A percentile compares a stretch with the other conserved stretches of the same genome.
Evolutionary conservation across 805 yeast genomes (phyloP).

Genomic region (Sugiyamaella marilandica): DNA sequence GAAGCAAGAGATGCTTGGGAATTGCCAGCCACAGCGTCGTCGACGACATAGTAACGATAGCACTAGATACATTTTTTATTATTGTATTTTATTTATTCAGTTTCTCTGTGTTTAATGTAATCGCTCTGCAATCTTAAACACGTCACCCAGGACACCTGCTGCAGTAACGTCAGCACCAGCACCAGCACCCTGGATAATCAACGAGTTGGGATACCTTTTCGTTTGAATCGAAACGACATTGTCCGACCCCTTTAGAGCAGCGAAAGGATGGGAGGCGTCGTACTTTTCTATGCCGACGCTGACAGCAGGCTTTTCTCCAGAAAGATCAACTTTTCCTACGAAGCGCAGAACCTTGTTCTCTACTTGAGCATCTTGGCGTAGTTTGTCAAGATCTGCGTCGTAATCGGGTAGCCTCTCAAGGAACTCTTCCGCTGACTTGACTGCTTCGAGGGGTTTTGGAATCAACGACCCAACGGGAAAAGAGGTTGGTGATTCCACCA

Average conservation of each 20-base stretch:
- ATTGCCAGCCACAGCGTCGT: not conserved
- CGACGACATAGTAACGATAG: not conserved
- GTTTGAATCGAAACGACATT: constrained; percentile 90
- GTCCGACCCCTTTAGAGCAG: constrained; percentile 91
- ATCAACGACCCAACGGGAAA: constrained; percentile 93
- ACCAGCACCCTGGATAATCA: constrained; percentile 96
- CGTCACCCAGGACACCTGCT: constrained; percentile 91
- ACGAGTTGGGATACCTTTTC: constrained; percentile 86
- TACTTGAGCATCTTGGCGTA: constrained; percentile 74
- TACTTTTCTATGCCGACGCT: constrained; percentile 88
- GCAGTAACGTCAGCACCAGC: constrained; percentile 76
- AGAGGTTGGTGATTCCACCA: constrained; percentile 80
- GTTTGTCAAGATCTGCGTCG: constrained; percentile 71
- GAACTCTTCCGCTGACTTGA: constrained; percentile 64
- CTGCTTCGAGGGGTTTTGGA: constrained; percentile 72
- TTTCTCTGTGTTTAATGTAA: not conserved
- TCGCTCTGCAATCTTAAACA: constrained; percentile 77
- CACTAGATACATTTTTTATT: not conserved
- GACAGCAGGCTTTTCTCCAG: constrained; percentile 45
- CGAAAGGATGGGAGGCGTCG: constrained; percentile 88
- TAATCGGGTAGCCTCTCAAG: constrained; percentile 73
- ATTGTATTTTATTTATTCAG: not conserved
- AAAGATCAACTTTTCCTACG: constrained; percentile 84
- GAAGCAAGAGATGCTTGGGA: constrained; percentile 46
- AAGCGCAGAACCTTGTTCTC: constrained; percentile 88